Evolutionary conservation across 306 rosid genomes (phyloP).

Genomic region (Rosa rugosa): DNA sequence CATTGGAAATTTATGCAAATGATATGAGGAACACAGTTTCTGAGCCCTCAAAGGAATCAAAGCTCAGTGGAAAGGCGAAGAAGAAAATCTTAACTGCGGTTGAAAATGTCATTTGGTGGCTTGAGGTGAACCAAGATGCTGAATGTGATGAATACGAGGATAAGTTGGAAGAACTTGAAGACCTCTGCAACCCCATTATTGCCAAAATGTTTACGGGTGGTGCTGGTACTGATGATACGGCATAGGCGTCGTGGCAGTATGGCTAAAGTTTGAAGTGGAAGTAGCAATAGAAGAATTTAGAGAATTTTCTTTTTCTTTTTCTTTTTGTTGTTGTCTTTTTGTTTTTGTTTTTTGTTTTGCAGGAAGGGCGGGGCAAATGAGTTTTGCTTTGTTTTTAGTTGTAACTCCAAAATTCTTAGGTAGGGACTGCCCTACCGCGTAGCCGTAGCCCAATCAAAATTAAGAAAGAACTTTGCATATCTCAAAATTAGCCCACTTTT

Average conservation of each 20-base stretch:
- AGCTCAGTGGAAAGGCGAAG: slow-evolving; percentile 23
- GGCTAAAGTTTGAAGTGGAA: neutral
- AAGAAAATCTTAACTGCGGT: slow-evolving; percentile 28
- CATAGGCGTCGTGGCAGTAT: neutral
- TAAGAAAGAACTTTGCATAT: too few relatives aligned
- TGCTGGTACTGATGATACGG: neutral
- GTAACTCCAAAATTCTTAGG: neutral
- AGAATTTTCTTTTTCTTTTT: too few relatives aligned
- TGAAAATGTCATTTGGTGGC: slow-evolving; percentile 29
- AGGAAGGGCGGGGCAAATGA: neutral
- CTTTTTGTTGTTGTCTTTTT: neutral
- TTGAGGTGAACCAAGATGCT: slow-evolving; percentile 27
- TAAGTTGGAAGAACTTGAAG: slow-evolving; percentile 36
- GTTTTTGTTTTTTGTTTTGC: neutral
- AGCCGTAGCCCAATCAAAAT: too few relatives aligned
- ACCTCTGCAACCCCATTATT: slow-evolving; percentile 33
- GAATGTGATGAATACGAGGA: slow-evolving; percentile 32
- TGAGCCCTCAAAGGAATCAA: neutral
- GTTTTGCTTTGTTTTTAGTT: neutral
- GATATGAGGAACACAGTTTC: slow-evolving; percentile 31
- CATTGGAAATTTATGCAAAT: slow-evolving; percentile 30
- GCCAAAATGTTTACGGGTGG: slow-evolving; percentile 2
- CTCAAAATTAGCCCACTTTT: too few relatives aligned
- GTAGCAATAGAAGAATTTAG: neutral
- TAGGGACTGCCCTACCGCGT: too few relatives aligned